Conservation (phyloP, 306 rosid genomes). For the Prunus mira region DNA sequence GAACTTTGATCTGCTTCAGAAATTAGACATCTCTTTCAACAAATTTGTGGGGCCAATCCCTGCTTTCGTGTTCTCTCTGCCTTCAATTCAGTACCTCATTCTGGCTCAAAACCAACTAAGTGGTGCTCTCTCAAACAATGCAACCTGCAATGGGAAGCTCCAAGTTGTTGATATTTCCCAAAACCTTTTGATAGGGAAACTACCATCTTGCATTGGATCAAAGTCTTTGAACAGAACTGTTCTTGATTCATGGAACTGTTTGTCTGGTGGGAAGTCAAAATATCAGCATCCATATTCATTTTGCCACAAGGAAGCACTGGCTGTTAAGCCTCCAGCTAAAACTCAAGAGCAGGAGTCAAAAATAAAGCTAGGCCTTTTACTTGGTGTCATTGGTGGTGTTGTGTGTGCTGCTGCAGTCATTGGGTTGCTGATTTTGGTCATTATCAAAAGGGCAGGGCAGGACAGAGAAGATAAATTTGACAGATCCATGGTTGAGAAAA, state of each 20-base stretch:
- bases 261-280: conserved; percentile 36
- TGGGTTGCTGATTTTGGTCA: conserved; percentile 40
- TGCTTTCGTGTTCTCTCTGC: conserved; percentile 61
- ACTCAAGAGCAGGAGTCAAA: conserved; percentile 31
- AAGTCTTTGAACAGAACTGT: conserved; percentile 45
- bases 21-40: conserved; percentile 66
- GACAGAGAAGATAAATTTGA: conserved; percentile 19
- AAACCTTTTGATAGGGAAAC: conserved; percentile 63
- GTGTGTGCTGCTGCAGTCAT: conserved; percentile 41
- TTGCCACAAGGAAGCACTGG: conserved; percentile 61
- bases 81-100: conserved; percentile 57
- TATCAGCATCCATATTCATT: conserved; percentile 45
- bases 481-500: conserved; percentile 42
- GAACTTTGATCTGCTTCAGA: conserved; percentile 44
- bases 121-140: conserved; percentile 52
- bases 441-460: conserved; percentile 36
- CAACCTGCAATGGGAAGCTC: conserved; percentile 47
- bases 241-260: conserved; percentile 66
- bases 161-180: conserved; percentile 63
- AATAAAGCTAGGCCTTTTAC: conserved; percentile 36
- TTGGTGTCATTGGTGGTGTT: conserved; percentile 55
- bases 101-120: conserved; percentile 59
- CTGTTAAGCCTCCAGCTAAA: conserved; percentile 49
- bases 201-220: conserved; percentile 67
- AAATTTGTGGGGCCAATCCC: conserved; percentile 59